These are phyloP conservation scores for Verticillium alfalfae DNA, from an alignment of 2,329 filamentous ascomycete genomes.

Conservation along the genomic window DNA sequence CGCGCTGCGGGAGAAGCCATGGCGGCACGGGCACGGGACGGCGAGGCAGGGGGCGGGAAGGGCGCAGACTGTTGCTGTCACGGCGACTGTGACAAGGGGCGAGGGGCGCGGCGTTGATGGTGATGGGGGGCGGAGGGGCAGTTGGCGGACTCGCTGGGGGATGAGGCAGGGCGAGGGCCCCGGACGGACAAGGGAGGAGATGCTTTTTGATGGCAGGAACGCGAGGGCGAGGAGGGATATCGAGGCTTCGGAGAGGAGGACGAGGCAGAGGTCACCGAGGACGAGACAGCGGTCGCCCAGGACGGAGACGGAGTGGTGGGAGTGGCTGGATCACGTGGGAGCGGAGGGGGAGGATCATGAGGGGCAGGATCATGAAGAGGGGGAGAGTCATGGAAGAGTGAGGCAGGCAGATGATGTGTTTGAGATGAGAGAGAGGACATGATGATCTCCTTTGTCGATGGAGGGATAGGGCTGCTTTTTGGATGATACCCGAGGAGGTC, in stretches of 20 bases:
- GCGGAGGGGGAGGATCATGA: not conserved
- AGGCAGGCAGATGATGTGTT: not conserved
- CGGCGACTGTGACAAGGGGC: no score
- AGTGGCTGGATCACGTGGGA: not conserved
- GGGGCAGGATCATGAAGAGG: not conserved
- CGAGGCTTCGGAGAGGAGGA: slow-evolving; percentile 33
- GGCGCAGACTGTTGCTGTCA: not conserved
- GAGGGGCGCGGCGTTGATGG: no score
- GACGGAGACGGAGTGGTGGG: not conserved
- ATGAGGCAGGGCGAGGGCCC: slow-evolving; percentile 13
- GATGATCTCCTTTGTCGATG: not conserved
- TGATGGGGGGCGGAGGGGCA: slow-evolving; percentile 15
- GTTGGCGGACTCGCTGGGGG: slow-evolving; percentile 9
- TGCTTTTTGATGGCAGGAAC: slow-evolving; percentile 42
- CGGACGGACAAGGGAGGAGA: slow-evolving; percentile 46
- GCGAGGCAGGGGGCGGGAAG: slow-evolving; percentile 2
- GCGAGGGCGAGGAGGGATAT: slow-evolving; percentile 41
- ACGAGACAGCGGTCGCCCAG: slow-evolving; percentile 6
- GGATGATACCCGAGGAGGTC: not conserved
- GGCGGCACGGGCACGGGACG: slow-evolving; percentile 37
- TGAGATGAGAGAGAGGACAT: not conserved
- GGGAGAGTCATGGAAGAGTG: not conserved
- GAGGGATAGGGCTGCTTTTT: not conserved
- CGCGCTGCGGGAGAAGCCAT: slow-evolving; percentile 64
- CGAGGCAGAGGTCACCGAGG: slow-evolving; percentile 5